These are phyloP conservation scores for Trichoderma asperellum DNA, from an alignment of 2,329 filamentous ascomycete genomes.

Conservation along the genomic window DNA sequence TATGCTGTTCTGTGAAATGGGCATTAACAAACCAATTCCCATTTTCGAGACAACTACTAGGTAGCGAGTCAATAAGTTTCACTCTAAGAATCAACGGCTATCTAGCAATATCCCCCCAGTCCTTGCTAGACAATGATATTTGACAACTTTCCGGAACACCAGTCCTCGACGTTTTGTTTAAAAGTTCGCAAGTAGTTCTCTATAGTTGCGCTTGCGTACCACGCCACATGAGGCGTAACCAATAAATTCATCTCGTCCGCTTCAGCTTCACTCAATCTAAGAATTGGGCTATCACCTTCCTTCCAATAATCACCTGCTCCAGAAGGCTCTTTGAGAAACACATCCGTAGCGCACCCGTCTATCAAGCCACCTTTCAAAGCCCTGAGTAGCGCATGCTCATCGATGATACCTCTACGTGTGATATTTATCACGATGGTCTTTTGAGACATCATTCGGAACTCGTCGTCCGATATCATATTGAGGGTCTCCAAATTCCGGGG, in stretches of 20 bases:
- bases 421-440: neutral
- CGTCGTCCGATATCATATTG: constrained; percentile 1
- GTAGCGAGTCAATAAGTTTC: neutral
- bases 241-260: neutral
- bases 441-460: constrained; percentile 7
- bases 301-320: neutral
- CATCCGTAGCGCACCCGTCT: neutral
- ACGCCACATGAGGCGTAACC: neutral
- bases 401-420: neutral
- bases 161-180: constrained; percentile 8
- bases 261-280: neutral
- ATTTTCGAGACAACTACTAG: too few relatives aligned
- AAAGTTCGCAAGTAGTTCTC: neutral
- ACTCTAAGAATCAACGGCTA: neutral
- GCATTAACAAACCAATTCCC: too few relatives aligned
- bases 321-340: constrained; percentile 1
- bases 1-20: neutral
- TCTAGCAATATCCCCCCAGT: too few relatives aligned
- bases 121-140: neutral
- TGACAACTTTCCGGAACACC: neutral
- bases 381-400: neutral
- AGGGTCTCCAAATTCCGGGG: neutral
- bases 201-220: neutral
- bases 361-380: neutral
- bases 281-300: constrained; percentile 9